A percentile compares a stretch with the other conserved stretches of the same genome.
phyloP scores from a whole-genome alignment of 2,329 filamentous ascomycete genomes.

The Cladosporium sp. region DNA sequence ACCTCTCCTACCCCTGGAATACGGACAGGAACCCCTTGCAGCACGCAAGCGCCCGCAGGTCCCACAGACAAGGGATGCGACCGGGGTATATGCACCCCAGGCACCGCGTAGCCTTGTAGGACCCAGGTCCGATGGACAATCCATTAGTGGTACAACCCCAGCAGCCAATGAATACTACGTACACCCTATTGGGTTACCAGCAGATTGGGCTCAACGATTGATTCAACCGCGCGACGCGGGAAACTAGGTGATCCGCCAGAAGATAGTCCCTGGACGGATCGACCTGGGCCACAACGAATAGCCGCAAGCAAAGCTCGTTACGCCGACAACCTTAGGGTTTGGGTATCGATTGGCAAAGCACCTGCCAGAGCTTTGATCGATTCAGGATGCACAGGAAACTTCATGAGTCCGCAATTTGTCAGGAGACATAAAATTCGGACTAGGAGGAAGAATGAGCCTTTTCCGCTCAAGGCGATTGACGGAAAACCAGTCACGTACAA shows the following conservation, averaged over 20 bases:
- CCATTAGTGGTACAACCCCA: too few relatives aligned
- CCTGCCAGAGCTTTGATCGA: background rate
- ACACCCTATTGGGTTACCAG: background rate
- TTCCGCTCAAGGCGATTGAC: background rate
- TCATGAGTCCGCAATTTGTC: background rate
- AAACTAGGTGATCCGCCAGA: background rate
- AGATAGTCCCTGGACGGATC: background rate
- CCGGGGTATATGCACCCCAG: too few relatives aligned
- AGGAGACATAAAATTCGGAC: background rate
- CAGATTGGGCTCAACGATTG: background rate
- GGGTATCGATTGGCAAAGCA: background rate
- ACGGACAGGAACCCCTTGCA: too few relatives aligned
- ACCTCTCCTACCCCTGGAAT: background rate
- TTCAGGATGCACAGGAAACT: background rate
- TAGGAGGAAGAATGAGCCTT: background rate
- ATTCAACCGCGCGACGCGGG: background rate
- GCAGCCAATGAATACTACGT: too few relatives aligned
- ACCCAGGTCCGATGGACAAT: too few relatives aligned
- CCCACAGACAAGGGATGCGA: too few relatives aligned
- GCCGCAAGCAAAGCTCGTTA: background rate
- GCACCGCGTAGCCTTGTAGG: too few relatives aligned
- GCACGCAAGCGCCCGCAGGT: too few relatives aligned
- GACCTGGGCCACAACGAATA: background rate
- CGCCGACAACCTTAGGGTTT: background rate
- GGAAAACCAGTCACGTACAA: background rate